These are phyloP conservation scores for Coemansia sp. DNA, from an alignment of 192 early-diverging fungal genomes.

Conservation along the genomic window DNA sequence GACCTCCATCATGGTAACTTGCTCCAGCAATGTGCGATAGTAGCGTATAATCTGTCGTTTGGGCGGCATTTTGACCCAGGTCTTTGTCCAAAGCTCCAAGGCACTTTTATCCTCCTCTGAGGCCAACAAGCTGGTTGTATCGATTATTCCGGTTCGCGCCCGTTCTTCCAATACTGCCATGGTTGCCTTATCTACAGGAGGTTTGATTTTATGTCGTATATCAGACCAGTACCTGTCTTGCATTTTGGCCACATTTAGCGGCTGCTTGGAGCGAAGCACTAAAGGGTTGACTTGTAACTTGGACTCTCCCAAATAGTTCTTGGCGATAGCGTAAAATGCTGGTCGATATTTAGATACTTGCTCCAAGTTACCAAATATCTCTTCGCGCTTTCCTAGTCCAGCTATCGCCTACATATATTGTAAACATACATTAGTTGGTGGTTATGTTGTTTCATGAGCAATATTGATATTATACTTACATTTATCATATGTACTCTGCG, in stretches of 20 bases:
- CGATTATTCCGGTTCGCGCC: constrained; percentile 25
- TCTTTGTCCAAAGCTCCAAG: constrained; percentile 32
- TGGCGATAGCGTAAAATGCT: constrained; percentile 47
- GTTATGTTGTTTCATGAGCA: neutral
- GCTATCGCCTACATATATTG: constrained; percentile 29
- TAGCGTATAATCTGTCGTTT: constrained; percentile 28
- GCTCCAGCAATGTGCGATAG: constrained; percentile 33
- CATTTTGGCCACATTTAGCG: constrained; percentile 49
- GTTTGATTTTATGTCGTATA: constrained; percentile 20
- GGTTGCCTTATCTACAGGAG: constrained; percentile 33
- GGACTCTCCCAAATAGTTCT: constrained; percentile 24
- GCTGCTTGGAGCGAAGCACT: constrained; percentile 29
- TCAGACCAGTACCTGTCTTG: constrained; percentile 42
- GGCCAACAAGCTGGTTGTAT: neutral
- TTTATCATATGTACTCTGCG: constrained; percentile 33
- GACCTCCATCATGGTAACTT: constrained; percentile 33
- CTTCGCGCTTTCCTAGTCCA: constrained; percentile 26
- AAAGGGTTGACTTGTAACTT: constrained; percentile 29
- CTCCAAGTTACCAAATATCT: constrained; percentile 38
- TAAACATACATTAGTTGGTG: neutral
- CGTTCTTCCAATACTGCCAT: constrained; percentile 42
- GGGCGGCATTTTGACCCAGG: constrained; percentile 44
- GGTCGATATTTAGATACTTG: constrained; percentile 40
- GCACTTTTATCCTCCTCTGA: neutral
- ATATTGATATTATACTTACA: constrained; percentile 13